phyloP scores from a whole-genome alignment of 2,329 filamentous ascomycete genomes.

The Claviceps pusilla region DNA sequence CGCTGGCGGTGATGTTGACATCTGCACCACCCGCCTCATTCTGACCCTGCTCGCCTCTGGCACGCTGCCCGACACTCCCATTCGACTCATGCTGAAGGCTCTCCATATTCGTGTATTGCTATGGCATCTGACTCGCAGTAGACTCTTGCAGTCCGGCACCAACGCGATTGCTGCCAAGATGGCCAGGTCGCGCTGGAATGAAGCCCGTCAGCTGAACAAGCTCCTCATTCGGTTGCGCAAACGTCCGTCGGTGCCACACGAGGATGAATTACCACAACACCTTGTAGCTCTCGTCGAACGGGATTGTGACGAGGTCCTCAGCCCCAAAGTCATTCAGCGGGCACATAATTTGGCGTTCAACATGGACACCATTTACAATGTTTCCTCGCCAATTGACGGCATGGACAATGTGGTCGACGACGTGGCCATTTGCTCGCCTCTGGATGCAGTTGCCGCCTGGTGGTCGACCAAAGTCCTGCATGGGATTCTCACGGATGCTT shows the following conservation, averaged over 20 bases:
- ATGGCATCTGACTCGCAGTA: conserved; percentile 57
- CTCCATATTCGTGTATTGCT: conserved; percentile 80
- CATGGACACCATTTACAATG: conserved; percentile 53
- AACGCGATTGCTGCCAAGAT: conserved; percentile 59
- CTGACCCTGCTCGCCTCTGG: conserved; percentile 78
- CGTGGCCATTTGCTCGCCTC: conserved; percentile 65
- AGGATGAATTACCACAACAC: conserved; percentile 55
- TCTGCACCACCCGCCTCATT: conserved; percentile 73
- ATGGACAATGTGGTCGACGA: conserved; percentile 80
- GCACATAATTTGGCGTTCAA: conserved; percentile 88
- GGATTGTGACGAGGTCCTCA: conserved; percentile 70
- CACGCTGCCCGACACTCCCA: conserved; percentile 70
- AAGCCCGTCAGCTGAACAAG: conserved; percentile 52
- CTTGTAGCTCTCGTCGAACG: conserved; percentile 60
- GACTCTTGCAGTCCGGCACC: conserved; percentile 47
- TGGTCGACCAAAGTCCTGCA: conserved; percentile 65
- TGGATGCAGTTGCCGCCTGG: conserved; percentile 87
- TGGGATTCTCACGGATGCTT: conserved; percentile 47
- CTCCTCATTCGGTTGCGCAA: conserved; percentile 27
- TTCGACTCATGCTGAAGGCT: conserved; percentile 78
- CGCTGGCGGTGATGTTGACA: conserved; percentile 75
- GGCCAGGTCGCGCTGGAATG: conserved; percentile 65
- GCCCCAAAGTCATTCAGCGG: conserved; percentile 62
- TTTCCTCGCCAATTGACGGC: conserved; percentile 47
- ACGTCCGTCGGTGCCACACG: conserved; percentile 30